Conservation (phyloP, 2,329 filamentous ascomycete species). For the Colletotrichum acutatum region DNA sequence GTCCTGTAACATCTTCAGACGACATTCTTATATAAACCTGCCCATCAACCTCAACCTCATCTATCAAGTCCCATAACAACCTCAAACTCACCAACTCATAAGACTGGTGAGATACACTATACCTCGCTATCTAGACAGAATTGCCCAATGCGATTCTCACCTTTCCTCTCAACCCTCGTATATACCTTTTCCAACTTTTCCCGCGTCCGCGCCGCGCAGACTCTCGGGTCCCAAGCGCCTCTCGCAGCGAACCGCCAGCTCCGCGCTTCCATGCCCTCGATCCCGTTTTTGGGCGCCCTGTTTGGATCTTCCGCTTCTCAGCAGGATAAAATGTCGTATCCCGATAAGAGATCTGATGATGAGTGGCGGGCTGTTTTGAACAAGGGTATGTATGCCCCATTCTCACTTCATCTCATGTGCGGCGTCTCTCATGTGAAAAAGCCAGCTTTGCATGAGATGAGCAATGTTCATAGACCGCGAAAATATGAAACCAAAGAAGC, state of each 20-base stretch:
- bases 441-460: background rate
- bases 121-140: background rate
- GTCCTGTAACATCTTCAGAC: conserved; percentile 11
- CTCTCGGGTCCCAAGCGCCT: conserved; percentile 39
- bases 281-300: conserved; percentile 82
- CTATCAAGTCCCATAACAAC: background rate
- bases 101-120: background rate
- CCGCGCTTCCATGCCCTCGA: conserved; percentile 75
- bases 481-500: background rate
- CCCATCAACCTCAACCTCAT: background rate
- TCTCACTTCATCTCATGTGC: background rate
- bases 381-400: conserved; percentile 48
- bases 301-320: conserved; percentile 73
- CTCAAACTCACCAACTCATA: background rate
- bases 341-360: conserved; percentile 81
- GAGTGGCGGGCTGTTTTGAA: conserved; percentile 92
- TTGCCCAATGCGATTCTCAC: conserved; percentile 60
- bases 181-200: conserved; percentile 59
- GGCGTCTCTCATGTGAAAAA: background rate
- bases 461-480: background rate
- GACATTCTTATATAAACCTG: conserved; percentile 15
- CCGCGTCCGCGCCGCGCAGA: conserved; percentile 46
- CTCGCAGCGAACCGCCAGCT: conserved; percentile 38
- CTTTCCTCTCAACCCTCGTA: conserved; percentile 58
- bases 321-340: conserved; percentile 74